Percentiles rank a stretch among this genome's conserved stretches.
Evolutionary conservation across 1,284 basidiomycete genomes (phyloP).

Genomic region (Ustilago esculenta): DNA sequence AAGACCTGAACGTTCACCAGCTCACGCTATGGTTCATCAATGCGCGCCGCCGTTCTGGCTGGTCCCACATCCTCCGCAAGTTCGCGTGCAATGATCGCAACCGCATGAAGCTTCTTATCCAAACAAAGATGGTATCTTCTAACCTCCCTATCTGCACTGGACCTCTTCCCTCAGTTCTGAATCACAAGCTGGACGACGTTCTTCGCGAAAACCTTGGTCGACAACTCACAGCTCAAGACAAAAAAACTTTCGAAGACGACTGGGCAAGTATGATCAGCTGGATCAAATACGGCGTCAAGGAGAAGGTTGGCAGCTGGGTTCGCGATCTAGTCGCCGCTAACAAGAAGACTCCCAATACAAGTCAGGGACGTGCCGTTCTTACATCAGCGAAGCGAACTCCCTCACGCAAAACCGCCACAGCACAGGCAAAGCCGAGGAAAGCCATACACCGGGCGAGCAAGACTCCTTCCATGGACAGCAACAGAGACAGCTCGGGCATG

Average conservation of each 20-base stretch:
- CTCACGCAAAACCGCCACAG: constrained; percentile 10
- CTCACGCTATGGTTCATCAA: constrained; percentile 66
- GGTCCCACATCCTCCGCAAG: constrained; percentile 53
- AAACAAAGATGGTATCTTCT: constrained; percentile 28
- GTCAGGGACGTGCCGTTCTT: constrained; percentile 15
- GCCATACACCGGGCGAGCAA: constrained; percentile 17
- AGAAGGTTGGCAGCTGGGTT: constrained; percentile 55
- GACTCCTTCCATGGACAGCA: constrained; percentile 13
- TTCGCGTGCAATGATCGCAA: constrained; percentile 44
- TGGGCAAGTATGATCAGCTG: constrained; percentile 50
- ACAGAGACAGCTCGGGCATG: not conserved
- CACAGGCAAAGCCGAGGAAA: constrained; percentile 9
- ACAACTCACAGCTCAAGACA: constrained; percentile 13
- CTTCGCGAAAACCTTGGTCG: constrained; percentile 22
- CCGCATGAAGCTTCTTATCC: constrained; percentile 23
- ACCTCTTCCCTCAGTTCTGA: not conserved
- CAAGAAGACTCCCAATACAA: constrained; percentile 21
- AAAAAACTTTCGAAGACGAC: constrained; percentile 32
- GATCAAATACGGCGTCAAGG: constrained; percentile 51
- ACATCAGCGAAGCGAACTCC: constrained; percentile 25
- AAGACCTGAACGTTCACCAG: constrained; percentile 24
- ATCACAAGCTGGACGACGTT: constrained; percentile 11
- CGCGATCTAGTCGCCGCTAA: constrained; percentile 32
- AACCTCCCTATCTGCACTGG: not conserved
- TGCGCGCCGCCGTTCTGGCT: constrained; percentile 61